Conservation (phyloP, 108 stramenopile species). For the Skeletonema costatum region DNA sequence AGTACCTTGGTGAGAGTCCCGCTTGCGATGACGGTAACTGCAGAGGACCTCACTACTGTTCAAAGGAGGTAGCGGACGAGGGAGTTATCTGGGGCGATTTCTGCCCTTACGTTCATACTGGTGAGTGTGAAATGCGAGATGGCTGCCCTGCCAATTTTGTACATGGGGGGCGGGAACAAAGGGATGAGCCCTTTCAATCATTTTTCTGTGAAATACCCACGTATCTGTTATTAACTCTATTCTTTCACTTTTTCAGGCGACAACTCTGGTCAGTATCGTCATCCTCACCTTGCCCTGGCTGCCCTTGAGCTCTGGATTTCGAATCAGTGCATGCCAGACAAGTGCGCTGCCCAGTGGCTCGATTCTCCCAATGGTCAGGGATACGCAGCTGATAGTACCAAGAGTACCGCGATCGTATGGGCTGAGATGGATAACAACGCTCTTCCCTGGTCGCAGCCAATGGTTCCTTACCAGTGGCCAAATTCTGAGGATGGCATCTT, state of each 20-base stretch:
- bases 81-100: conserved; percentile 20
- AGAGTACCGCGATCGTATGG: conserved; percentile 1
- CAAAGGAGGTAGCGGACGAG: conserved; percentile 12
- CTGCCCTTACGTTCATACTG: conserved; percentile 26
- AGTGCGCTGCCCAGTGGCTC: conserved; percentile 13
- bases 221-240: too few relatives aligned
- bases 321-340: conserved; percentile 34
- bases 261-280: conserved; percentile 36
- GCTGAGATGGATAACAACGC: conserved; percentile 7
- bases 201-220: too few relatives aligned
- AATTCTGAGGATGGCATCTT: conserved; percentile 8
- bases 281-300: conserved; percentile 32
- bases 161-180: too few relatives aligned
- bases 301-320: conserved; percentile 36
- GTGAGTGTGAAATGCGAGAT: background rate
- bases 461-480: conserved; percentile 11
- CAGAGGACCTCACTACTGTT: conserved; percentile 27
- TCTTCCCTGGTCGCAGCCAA: conserved; percentile 1
- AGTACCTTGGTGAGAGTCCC: conserved; percentile 5
- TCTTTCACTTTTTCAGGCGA: background rate
- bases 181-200: too few relatives aligned
- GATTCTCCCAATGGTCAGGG: conserved; percentile 4
- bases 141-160: too few relatives aligned
- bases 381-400: background rate
- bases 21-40: conserved; percentile 24